Percentiles rank a stretch among this genome's conserved stretches.
These are phyloP conservation scores for Hypoxylon rubiginosum DNA, from an alignment of 2,329 filamentous ascomycete species.

Conservation along the genomic window DNA sequence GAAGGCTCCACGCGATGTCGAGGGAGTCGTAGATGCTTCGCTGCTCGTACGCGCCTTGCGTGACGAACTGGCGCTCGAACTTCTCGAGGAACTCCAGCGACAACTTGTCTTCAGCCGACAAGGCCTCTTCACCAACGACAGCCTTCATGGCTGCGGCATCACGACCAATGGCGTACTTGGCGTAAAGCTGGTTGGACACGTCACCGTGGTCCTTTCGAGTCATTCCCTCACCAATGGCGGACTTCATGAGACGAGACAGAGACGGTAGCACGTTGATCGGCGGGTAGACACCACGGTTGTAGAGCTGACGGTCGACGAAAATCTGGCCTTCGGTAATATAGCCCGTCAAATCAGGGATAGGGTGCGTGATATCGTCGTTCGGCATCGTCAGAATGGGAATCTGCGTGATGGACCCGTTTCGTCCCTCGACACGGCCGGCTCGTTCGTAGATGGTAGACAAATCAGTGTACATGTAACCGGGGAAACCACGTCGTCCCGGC, in stretches of 20 bases:
- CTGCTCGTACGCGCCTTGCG: constrained; percentile 91
- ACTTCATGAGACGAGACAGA: constrained; percentile 99
- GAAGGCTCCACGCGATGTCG: constrained; percentile 94
- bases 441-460: constrained; percentile 99
- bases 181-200: constrained; percentile 99
- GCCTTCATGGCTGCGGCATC: constrained; percentile 99
- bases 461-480: constrained; percentile 99
- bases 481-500: constrained; percentile 98
- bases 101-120: constrained; percentile 96
- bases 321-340: constrained; percentile 99
- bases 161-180: constrained; percentile 99
- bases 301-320: constrained; percentile 91
- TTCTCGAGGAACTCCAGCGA: constrained; percentile 98
- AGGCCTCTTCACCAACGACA: constrained; percentile 96
- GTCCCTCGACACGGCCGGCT: constrained; percentile 95
- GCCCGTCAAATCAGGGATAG: constrained; percentile 97
- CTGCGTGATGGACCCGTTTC: constrained; percentile 98
- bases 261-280: constrained; percentile 99
- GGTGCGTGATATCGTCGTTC: constrained; percentile 99
- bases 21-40: constrained; percentile 93
- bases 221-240: constrained; percentile 96
- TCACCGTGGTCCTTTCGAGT: constrained; percentile 97
- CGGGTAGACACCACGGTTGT: constrained; percentile 98
- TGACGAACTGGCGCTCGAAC: constrained; percentile 96
- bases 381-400: constrained; percentile 99